Percentiles rank a stretch among this genome's conserved stretches.
Evolutionary conservation across 2,329 filamentous ascomycete genomes (phyloP).

Genomic region (Didymella lethalis): DNA sequence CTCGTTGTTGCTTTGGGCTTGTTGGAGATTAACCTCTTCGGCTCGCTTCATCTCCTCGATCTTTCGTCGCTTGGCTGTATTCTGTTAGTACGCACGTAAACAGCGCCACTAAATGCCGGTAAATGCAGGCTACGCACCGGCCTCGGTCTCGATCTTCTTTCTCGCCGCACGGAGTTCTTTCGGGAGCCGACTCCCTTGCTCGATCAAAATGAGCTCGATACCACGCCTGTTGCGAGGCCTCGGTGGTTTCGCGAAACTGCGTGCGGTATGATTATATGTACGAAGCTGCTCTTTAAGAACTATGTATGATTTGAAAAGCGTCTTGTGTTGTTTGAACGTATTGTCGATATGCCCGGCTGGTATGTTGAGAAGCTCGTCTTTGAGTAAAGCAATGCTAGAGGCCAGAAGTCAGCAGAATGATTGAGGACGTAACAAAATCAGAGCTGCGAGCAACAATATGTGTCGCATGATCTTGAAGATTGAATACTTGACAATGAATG

Average conservation of each 20-base stretch:
- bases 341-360: conserved; percentile 48
- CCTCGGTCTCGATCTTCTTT: conserved; percentile 34
- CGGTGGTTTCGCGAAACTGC: conserved; percentile 30
- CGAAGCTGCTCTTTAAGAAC: conserved; percentile 43
- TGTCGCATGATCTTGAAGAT: neutral
- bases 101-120: neutral
- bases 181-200: conserved; percentile 36
- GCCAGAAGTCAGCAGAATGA: conserved; percentile 20
- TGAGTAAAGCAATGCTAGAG: conserved; percentile 46
- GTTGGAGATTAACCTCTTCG: conserved; percentile 49
- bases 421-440: neutral
- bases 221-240: conserved; percentile 34
- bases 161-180: conserved; percentile 45
- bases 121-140: conserved; percentile 20
- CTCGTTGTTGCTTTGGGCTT: conserved; percentile 50
- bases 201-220: conserved; percentile 30
- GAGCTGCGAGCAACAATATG: neutral
- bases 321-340: conserved; percentile 40
- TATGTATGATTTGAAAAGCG: conserved; percentile 52
- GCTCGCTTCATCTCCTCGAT: conserved; percentile 29
- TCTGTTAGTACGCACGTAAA: conserved; percentile 12
- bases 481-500: neutral
- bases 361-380: conserved; percentile 53
- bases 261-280: conserved; percentile 27
- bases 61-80: conserved; percentile 38